Base-by-base conservation (phyloP, 257 asterid species). In the Solanum dulcamara region DNA sequence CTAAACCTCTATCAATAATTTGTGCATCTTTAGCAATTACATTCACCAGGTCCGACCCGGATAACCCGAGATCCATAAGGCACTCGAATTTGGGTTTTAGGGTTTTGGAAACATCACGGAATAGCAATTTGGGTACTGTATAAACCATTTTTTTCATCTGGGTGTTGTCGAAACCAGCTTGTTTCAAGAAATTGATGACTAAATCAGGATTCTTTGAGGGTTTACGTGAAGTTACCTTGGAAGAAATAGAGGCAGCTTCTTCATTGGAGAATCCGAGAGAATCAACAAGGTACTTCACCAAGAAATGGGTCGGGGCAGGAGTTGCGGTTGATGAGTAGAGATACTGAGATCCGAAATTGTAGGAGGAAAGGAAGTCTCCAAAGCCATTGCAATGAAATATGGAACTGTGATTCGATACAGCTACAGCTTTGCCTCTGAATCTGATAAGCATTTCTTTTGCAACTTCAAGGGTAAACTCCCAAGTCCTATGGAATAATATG, bases 191-290 rank as follows among this genome's bases (percentile, higher is more conserved):
- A 77, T 48, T 30, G n/a, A 87, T 24, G 4, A 87, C 89, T 57
- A 50, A 77, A 66, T 79, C 40, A 6, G 85, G 83, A n/a, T 80
- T 80, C 5, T 10, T 55, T 7, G 28, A 22, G 67, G 83, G 14
- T 37, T 66, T 83, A 17, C 2, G 0, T 4, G 32, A 83, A 1
- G 0, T 71, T 60, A 83, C 86, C 86, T 77, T 86, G 2, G 68
- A 32, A 0, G 81, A 74, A 0, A 86, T 50, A 35, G 80, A 13
- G 35, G 57, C 30, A 22, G 85, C 89, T 44, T 74, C 89, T 75
- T 86, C 20, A 4, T 26, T 37, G 60, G 89, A 86, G 53, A 86
- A 83, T 40, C 86, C 89, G 0, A 87, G 77, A 12, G 89, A 84
- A 59, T 87, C 81, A 12, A 80, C 62, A 0, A 84, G 83, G 48